Conservation (phyloP, 2,329 filamentous ascomycete genomes). For the Berkeleyomyces basicola region DNA sequence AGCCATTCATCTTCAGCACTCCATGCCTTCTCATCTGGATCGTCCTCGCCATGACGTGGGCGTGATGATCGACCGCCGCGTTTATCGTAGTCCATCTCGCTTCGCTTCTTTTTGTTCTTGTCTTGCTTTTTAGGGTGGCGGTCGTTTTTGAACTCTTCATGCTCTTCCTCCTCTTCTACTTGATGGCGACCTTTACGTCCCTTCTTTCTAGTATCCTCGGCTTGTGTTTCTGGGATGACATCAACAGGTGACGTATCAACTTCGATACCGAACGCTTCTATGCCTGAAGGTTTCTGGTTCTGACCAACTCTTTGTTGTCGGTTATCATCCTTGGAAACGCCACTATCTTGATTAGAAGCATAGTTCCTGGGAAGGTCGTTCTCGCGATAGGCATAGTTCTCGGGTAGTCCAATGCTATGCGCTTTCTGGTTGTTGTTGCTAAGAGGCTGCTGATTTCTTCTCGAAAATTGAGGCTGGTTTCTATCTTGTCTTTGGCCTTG, state of each 20-base stretch:
- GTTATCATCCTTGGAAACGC: too few species aligned
- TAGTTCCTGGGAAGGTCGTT: background rate
- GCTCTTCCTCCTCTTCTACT: slow-evolving; percentile 2
- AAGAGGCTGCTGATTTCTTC: background rate
- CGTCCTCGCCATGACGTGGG: background rate
- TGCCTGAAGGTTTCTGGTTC: background rate
- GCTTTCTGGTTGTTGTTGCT: background rate
- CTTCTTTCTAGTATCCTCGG: background rate
- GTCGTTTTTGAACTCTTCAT: background rate
- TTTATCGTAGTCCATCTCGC: background rate
- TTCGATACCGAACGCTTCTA: slow-evolving; percentile 7
- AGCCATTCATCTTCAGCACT: slow-evolving; percentile 8
- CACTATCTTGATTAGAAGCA: background rate
- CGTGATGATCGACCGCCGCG: background rate
- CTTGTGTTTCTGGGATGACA: background rate
- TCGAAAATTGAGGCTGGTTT: background rate
- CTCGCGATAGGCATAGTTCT: too few species aligned
- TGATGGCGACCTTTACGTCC: background rate
- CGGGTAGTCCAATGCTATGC: too few species aligned
- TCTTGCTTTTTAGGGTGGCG: background rate
- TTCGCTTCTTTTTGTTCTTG: slow-evolving; percentile 8
- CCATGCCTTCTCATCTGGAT: slow-evolving; percentile 8
- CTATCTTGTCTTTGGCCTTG: background rate
- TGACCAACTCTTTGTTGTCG: background rate
- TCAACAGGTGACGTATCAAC: background rate